These are phyloP conservation scores for Papilionanthe hybrid DNA, from an alignment of 116 monocot genomes.

Conservation along the genomic window DNA sequence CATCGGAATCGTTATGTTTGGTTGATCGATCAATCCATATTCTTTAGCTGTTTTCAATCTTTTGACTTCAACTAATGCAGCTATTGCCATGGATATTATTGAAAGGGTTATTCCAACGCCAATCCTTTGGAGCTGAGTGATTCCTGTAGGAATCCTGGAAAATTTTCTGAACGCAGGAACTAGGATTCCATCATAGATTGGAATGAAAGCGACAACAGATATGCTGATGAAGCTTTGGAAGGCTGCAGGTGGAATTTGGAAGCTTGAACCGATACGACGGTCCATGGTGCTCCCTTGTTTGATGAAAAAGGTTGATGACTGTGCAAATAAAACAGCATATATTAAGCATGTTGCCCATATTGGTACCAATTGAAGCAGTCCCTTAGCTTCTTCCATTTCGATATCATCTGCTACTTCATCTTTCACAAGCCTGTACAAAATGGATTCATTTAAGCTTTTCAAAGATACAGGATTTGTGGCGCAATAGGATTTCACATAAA, in stretches of 20 bases:
- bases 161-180: conserved; percentile 23
- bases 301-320: conserved; percentile 37
- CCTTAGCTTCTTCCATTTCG: conserved; percentile 24
- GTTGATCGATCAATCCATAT: conserved; percentile 27
- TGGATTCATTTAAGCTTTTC: conserved; percentile 1
- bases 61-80: conserved; percentile 43
- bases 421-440: conserved; percentile 1
- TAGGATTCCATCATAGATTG: conserved; percentile 34
- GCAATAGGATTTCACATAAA: too few species aligned
- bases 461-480: too few species aligned
- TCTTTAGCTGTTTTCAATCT: conserved; percentile 30
- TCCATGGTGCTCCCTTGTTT: conserved; percentile 47
- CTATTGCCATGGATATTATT: conserved; percentile 17
- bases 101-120: conserved; percentile 38
- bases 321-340: conserved; percentile 32
- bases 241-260: conserved; percentile 39
- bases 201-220: conserved; percentile 19
- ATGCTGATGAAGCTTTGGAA: conserved; percentile 27
- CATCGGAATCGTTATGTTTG: conserved; percentile 30
- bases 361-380: conserved; percentile 32
- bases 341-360: conserved; percentile 40
- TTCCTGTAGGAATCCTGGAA: conserved; percentile 20
- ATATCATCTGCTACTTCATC: not conserved
- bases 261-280: conserved; percentile 21
- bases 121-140: conserved; percentile 48